Evolutionary conservation across 2,329 filamentous ascomycete species (phyloP), one percentile per base, ranked within the genome.

Genomic region (Neoascochyta sp.): DNA sequence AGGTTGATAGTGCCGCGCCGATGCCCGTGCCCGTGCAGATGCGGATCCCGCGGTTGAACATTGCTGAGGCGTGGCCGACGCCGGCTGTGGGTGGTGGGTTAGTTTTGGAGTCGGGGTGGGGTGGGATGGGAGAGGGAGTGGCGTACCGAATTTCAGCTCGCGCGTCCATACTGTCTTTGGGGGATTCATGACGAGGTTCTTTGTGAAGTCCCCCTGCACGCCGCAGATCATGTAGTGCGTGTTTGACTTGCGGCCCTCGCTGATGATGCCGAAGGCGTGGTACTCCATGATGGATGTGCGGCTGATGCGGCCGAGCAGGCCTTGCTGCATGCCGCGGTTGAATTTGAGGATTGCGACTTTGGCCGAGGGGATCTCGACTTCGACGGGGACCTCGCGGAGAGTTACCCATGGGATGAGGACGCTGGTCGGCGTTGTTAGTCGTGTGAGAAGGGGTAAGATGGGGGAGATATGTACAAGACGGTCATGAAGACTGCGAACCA

Each of bases 401-500:
- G 57, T 61, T 3, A 60, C 46, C 57, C 57, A 61, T 3, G 57
- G 57, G 10, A 55, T 54, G 21, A 60, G 49, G 0, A 61, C 36
- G 32, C 56, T 60, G 22, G 3, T 1, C 11, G 0, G 6, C 16
- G 55, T 8, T 52, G 51, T 22, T 17, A 23, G 4, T 24, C 7
- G 3, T 8, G 2, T 13, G 15, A 3, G 7, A 2, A 12, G n/a
- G 9, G 2, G 7, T 9, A 11, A 7, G n/a, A n/a, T n/a, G n/a
- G n/a, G n/a, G n/a, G 9, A 6, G 2, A 3, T n/a, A 41, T 50
- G n/a, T 43, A 57, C 55, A 61, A 61, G 5, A 57, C 32, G 4
- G 57, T 61, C 57, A 61, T 61, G 32, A 60, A 60, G 2, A 56
- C 43, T 7, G 57, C 55, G 21, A 61, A 61, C 55, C 55, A 61